Evolutionary conservation across 2,329 filamentous ascomycete species (phyloP), one percentile per base, ranked within the genome.

Genomic region (Claviceps lovelessii): DNA sequence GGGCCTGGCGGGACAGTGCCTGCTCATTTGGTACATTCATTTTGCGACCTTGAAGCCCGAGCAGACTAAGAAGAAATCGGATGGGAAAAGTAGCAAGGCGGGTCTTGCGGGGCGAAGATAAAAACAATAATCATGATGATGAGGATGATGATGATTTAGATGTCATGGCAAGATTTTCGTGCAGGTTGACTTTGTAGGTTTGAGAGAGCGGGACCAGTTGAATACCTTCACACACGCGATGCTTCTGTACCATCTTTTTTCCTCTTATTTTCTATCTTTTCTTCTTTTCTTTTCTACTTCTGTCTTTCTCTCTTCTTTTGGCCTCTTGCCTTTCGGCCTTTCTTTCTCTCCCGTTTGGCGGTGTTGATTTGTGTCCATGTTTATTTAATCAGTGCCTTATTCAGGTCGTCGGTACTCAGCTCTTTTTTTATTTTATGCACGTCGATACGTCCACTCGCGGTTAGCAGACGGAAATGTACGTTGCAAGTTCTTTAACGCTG

Each of bases 11-110:
- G 63, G 75, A 9, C 70, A 81, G 60, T 65, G 65, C 55, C 61
- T 71, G 10, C 67, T 81, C 51, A 66, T 78, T 54, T 80, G 76
- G 76, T 80, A 74, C 68, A 82, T 82, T 62, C 77, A 81, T 67
- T 75, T 70, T 62, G 78, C 77, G 56, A 83, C 79, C 23, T 58
- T 79, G 69, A 83, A 82, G 70, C 79, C 79, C 17, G 77, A 79
- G 62, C 79, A 83, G 66, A 76, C 71, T 64, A 78, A 13, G 28
- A 66, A 63, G 41, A 59, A 62, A 51, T 23, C 35, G 23, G 61
- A 41, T 28, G n/a, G n/a, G 1, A 51, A 55, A 7, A 46, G 50
- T 13, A 17, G 39, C 47, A 46, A 28, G 37, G 31, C 52, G 9
- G 49, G 6, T 5, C 10, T 13, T 19, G 46, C 4, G 1, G 35